A percentile compares a stretch with the other conserved stretches of the same genome.
Conservation (phyloP, 495 filamentous ascomycete genomes). For the Aspergillus wentii region DNA sequence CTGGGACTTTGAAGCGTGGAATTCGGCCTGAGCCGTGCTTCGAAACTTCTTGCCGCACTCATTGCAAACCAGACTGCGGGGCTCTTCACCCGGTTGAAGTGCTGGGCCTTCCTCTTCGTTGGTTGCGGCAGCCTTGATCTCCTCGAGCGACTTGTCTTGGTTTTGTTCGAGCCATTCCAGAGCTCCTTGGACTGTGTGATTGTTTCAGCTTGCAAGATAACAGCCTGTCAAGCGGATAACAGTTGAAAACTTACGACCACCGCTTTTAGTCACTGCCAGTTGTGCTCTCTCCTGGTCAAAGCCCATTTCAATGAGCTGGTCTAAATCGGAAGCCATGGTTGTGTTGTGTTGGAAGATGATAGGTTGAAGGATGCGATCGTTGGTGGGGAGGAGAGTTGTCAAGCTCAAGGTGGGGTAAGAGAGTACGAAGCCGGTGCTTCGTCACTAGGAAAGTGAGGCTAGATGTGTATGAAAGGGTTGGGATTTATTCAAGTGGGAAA, state of each 20-base stretch:
- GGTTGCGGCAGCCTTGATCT: conserved; percentile 52
- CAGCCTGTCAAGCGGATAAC: background rate
- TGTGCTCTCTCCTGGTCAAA: conserved; percentile 78
- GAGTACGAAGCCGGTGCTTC: too few species aligned
- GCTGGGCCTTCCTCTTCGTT: conserved; percentile 53
- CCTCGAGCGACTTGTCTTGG: conserved; percentile 75
- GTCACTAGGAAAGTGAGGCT: too few species aligned
- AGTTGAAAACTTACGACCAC: conserved; percentile 56
- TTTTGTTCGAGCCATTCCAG: conserved; percentile 92
- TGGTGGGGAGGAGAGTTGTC: too few species aligned
- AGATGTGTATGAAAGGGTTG: too few species aligned
- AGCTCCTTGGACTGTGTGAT: conserved; percentile 68
- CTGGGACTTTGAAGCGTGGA: conserved; percentile 82
- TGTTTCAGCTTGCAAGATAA: conserved; percentile 7
- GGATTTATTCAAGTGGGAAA: too few species aligned
- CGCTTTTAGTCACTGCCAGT: conserved; percentile 74
- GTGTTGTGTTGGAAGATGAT: conserved; percentile 3
- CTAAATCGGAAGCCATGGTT: conserved; percentile 68
- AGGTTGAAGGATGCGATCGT: conserved; percentile 1
- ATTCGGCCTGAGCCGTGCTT: conserved; percentile 73
- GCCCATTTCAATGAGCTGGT: conserved; percentile 88
- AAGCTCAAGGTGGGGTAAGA: conserved; percentile 1
- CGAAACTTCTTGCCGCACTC: conserved; percentile 92
- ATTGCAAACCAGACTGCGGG: conserved; percentile 72
- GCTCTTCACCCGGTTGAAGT: conserved; percentile 58